Conservation (phyloP, 1,284 basidiomycete genomes). For the Abortiporus biennis region DNA sequence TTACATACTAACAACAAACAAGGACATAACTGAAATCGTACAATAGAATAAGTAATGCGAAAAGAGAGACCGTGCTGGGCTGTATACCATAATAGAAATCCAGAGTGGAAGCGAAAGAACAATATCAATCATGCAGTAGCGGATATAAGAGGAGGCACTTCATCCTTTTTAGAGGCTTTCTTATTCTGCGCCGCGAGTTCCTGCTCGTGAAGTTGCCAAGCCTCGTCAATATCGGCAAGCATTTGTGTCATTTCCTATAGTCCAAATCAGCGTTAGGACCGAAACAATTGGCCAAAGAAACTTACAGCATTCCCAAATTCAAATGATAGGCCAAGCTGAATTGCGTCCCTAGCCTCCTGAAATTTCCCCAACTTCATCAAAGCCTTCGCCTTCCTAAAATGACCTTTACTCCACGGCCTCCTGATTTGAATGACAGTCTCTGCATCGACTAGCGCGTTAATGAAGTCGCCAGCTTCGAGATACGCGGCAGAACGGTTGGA, state of each 20-base stretch:
- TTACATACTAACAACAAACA: too few relatives aligned
- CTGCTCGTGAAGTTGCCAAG: too few relatives aligned
- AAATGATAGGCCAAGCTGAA: slow-evolving; percentile 81
- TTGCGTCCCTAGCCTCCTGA: slow-evolving; percentile 79
- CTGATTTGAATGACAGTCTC: slow-evolving; percentile 86
- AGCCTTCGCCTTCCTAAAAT: slow-evolving; percentile 90
- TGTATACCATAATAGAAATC: too few relatives aligned
- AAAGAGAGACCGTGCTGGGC: too few relatives aligned
- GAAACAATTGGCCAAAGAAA: slow-evolving; percentile 5
- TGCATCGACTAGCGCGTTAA: slow-evolving; percentile 86
- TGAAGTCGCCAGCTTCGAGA: slow-evolving; percentile 70
- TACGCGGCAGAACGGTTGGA: slow-evolving; percentile 91
- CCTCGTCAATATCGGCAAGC: slow-evolving; percentile 17
- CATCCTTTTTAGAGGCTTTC: too few relatives aligned
- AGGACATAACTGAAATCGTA: too few relatives aligned
- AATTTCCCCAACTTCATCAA: slow-evolving; percentile 69
- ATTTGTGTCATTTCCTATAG: slow-evolving; percentile 21
- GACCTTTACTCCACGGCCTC: slow-evolving; percentile 90
- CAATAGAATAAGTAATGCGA: too few relatives aligned
- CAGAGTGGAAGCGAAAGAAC: too few relatives aligned
- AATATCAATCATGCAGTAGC: too few relatives aligned
- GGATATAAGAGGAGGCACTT: too few relatives aligned
- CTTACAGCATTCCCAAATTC: slow-evolving; percentile 80
- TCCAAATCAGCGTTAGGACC: not conserved
- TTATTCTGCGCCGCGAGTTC: too few relatives aligned